Conservation (phyloP, 495 filamentous ascomycete genomes). For the Cudoniella acicularis region DNA sequence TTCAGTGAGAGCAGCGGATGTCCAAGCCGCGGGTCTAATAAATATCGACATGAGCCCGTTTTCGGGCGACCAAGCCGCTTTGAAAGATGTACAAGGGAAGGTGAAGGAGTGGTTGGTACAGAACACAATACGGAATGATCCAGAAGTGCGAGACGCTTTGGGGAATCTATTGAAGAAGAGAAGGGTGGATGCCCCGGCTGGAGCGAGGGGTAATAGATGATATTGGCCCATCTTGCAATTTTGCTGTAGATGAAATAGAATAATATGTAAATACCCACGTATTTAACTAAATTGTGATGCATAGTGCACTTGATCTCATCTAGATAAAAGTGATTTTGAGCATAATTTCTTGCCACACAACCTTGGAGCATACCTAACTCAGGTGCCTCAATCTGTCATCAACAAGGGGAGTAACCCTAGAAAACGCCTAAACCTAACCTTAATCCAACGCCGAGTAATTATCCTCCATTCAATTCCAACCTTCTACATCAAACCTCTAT, state of each 20-base stretch:
- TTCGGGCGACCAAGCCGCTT: slow-evolving; percentile 59
- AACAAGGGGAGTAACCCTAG: no score
- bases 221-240: no score
- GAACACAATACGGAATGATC: slow-evolving; percentile 66
- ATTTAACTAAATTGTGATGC: no score
- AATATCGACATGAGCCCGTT: slow-evolving; percentile 82
- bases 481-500: no score
- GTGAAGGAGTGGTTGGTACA: slow-evolving; percentile 76
- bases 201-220: slow-evolving; percentile 49
- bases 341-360: no score
- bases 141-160: slow-evolving; percentile 72
- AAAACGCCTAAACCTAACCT: no score
- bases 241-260: slow-evolving; percentile 2
- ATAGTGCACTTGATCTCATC: no score
- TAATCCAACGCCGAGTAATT: no score
- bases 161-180: slow-evolving; percentile 57
- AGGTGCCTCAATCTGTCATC: no score
- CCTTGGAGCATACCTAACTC: no score
- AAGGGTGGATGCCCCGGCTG: slow-evolving; percentile 51
- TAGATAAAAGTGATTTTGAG: no score
- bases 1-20: slow-evolving; percentile 52
- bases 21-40: slow-evolving; percentile 65
- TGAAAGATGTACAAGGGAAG: slow-evolving; percentile 56
- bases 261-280: not conserved
- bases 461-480: no score